These are phyloP conservation scores for Glebionis coronaria DNA, from an alignment of 129 eudicot genomes.

Conservation along the genomic window DNA sequence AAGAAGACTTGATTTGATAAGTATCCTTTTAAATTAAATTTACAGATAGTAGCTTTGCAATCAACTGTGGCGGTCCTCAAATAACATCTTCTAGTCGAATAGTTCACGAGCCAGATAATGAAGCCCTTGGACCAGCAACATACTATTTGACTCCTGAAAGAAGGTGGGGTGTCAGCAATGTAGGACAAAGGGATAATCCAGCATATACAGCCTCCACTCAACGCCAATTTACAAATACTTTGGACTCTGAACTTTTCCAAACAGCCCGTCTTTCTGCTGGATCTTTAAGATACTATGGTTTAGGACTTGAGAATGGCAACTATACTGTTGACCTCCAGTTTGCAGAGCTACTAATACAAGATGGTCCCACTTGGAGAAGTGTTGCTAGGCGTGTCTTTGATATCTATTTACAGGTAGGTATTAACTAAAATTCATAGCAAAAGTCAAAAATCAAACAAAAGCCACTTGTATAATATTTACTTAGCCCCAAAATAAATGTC, in stretches of 20 bases:
- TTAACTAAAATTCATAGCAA: no score
- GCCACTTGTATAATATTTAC: no score
- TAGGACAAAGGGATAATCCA: conserved; percentile 50
- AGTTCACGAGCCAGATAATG: conserved; percentile 48
- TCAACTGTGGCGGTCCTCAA: conserved; percentile 68
- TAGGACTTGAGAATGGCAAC: conserved; percentile 78
- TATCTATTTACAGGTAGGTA: conserved; percentile 65
- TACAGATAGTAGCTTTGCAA: conserved; percentile 70
- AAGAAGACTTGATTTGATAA: no score
- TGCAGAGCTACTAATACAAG: conserved; percentile 52
- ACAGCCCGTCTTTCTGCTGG: conserved; percentile 78
- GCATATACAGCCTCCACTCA: conserved; percentile 23
- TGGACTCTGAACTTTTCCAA: conserved; percentile 72
- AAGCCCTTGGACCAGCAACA: conserved; percentile 57
- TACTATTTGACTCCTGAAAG: conserved; percentile 38
- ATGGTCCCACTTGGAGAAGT: conserved; percentile 52
- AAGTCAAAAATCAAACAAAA: no score
- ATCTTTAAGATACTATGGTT: conserved; percentile 81
- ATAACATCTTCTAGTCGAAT: conserved; percentile 36
- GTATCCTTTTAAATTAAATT: neutral
- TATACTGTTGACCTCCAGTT: conserved; percentile 68
- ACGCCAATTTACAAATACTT: conserved; percentile 48
- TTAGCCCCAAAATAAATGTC: no score
- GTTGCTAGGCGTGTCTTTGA: conserved; percentile 83
- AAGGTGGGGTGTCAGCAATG: conserved; percentile 92